Percentiles rank a stretch among this genome's conserved stretches.
Evolutionary conservation across 257 asterid genomes (phyloP).

Genomic region (Catharanthus roseus): DNA sequence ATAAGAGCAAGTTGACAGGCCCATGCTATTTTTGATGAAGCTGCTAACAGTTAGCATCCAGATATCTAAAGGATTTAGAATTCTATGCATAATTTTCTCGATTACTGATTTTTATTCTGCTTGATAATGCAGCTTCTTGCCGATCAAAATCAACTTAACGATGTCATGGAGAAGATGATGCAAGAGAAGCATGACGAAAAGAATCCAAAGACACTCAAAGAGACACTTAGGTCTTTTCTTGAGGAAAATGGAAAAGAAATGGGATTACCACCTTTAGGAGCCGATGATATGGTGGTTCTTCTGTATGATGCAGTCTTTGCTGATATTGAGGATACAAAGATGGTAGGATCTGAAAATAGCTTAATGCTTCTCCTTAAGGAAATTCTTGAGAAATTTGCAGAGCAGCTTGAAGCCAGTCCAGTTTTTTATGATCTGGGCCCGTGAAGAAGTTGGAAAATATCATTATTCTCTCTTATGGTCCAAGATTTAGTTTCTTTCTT

Average conservation of each 20-base stretch:
- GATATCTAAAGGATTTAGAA: background rate
- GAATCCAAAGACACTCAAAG: constrained; percentile 13
- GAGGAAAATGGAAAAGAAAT: constrained; percentile 35
- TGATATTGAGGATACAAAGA: constrained; percentile 22
- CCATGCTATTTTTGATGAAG: background rate
- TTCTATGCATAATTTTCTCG: background rate
- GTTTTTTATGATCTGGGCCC: constrained; percentile 34
- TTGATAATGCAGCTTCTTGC: constrained; percentile 36
- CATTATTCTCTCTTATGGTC: no score
- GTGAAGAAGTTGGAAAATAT: no score
- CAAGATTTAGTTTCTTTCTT: no score
- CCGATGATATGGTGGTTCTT: constrained; percentile 38
- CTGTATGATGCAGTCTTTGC: constrained; percentile 35
- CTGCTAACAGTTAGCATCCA: background rate
- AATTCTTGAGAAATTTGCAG: constrained; percentile 45
- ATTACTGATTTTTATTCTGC: background rate
- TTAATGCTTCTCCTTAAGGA: constrained; percentile 28
- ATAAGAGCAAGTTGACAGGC: background rate
- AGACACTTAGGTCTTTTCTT: constrained; percentile 30
- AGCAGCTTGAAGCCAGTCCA: constrained; percentile 48
- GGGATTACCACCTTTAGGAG: constrained; percentile 43
- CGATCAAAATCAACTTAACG: constrained; percentile 28
- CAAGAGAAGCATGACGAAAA: constrained; percentile 21
- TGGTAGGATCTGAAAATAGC: constrained; percentile 23
- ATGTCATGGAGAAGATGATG: constrained; percentile 29